These are phyloP conservation scores for Termitomyces sp. DNA, from an alignment of 768 basidiomycete genomes.

Conservation along the genomic window DNA sequence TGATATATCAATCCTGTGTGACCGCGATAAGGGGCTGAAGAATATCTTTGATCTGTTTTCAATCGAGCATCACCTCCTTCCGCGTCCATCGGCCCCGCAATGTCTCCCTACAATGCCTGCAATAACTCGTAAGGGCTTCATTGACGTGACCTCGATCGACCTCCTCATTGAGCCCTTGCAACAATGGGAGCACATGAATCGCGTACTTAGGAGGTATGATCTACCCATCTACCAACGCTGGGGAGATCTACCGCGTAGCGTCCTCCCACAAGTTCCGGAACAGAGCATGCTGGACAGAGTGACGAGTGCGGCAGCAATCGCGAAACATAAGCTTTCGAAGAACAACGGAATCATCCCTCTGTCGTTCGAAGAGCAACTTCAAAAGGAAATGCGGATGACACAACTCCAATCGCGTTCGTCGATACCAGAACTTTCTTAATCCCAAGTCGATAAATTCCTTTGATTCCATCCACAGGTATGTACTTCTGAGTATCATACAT, in stretches of 20 bases:
- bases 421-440: neutral
- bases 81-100: neutral
- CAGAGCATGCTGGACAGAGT: slow-evolving; percentile 8
- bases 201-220: slow-evolving; percentile 8
- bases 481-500: neutral
- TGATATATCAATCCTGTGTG: neutral
- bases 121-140: slow-evolving; percentile 13
- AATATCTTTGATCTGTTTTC: slow-evolving; percentile 9
- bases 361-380: neutral
- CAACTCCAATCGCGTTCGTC: neutral
- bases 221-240: slow-evolving; percentile 9
- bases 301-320: neutral
- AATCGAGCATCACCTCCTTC: slow-evolving; percentile 13
- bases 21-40: slow-evolving; percentile 8
- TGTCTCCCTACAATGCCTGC: slow-evolving; percentile 10
- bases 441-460: neutral
- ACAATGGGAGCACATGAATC: slow-evolving; percentile 6
- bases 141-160: slow-evolving; percentile 8
- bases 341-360: neutral
- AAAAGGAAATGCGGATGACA: neutral
- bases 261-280: slow-evolving; percentile 6
- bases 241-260: slow-evolving; percentile 12
- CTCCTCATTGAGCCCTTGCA: slow-evolving; percentile 10
- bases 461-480: neutral
- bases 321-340: slow-evolving; percentile 1